Conservation (phyloP, 2,329 filamentous ascomycete species). For the Gliomastix tumulicola region DNA sequence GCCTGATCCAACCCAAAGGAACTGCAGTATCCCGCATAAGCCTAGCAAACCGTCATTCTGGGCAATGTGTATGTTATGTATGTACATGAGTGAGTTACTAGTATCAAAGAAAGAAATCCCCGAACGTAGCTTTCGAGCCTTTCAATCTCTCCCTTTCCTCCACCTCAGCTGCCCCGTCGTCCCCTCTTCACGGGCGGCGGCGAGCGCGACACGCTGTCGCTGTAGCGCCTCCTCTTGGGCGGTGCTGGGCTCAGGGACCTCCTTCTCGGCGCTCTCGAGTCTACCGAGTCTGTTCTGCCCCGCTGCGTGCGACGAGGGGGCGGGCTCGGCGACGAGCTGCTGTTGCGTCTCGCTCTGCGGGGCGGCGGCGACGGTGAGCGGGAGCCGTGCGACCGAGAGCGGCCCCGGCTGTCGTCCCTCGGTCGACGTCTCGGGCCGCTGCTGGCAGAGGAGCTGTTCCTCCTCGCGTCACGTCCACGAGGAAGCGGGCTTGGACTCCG, state of each 20-base stretch:
- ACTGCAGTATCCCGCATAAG: no score
- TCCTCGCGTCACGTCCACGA: conserved; percentile 3
- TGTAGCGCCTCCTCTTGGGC: conserved; percentile 11
- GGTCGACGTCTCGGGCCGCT: conserved; percentile 14
- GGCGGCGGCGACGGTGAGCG: conserved; percentile 15
- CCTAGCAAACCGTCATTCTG: no score
- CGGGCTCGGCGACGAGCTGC: conserved; percentile 2
- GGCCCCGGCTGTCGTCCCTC: conserved; percentile 15
- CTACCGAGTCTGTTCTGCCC: conserved; percentile 2
- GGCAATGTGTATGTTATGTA: no score
- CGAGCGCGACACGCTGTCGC: conserved; percentile 12
- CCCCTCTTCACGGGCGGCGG: conserved; percentile 14
- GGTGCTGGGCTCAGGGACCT: conserved; percentile 5
- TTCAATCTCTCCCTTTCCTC: not conserved
- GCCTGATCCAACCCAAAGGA: no score
- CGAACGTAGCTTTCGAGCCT: no score
- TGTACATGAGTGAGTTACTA: no score
- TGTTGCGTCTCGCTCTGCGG: conserved; percentile 9
- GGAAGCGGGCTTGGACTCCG: conserved; percentile 1
- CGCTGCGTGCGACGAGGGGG: conserved; percentile 6
- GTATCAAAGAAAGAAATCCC: not conserved
- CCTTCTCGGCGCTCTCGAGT: conserved; percentile 3
- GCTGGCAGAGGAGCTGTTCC: conserved; percentile 26
- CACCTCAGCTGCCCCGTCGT: conserved; percentile 4
- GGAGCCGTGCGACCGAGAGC: conserved; percentile 23